Conservation (phyloP, 139 green algal species). For the Coelastrella sp. region DNA sequence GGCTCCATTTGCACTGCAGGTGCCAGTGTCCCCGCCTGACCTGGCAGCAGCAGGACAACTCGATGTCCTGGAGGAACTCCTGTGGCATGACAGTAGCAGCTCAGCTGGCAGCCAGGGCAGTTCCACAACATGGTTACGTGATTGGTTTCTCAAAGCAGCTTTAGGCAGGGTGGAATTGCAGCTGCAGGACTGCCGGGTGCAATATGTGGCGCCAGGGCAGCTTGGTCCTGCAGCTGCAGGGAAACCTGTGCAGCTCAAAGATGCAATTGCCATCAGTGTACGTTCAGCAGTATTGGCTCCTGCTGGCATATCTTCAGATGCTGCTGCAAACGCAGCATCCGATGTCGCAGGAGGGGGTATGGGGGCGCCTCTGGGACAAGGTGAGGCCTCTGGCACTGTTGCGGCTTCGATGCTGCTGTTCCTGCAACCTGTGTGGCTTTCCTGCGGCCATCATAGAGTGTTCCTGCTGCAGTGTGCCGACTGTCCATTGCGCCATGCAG, state of each 20-base stretch:
- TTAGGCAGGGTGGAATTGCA: conserved; percentile 1
- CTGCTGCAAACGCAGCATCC: conserved; percentile 1
- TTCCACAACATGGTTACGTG: neutral
- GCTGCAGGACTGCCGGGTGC: neutral
- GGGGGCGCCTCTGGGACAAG: too few relatives aligned
- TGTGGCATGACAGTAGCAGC: conserved; percentile 26
- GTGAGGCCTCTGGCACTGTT: too few relatives aligned
- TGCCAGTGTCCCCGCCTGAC: neutral
- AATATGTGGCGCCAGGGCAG: conserved; percentile 5
- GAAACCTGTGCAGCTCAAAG: neutral
- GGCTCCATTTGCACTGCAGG: neutral
- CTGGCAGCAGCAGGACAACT: conserved; percentile 12
- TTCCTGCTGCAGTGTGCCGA: too few relatives aligned
- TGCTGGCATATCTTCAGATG: neutral
- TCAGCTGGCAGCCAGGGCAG: neutral
- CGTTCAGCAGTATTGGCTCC: neutral
- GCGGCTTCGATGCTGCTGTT: too few relatives aligned
- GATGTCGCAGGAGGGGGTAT: too few relatives aligned
- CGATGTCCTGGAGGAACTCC: conserved; percentile 28
- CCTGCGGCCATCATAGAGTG: too few relatives aligned
- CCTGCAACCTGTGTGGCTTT: too few relatives aligned
- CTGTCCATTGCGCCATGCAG: too few relatives aligned
- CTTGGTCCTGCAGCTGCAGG: neutral
- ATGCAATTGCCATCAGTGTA: neutral
- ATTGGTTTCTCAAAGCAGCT: neutral